phyloP scores from a whole-genome alignment of 1,284 basidiomycete species.

The Amylostereum areolatum region DNA sequence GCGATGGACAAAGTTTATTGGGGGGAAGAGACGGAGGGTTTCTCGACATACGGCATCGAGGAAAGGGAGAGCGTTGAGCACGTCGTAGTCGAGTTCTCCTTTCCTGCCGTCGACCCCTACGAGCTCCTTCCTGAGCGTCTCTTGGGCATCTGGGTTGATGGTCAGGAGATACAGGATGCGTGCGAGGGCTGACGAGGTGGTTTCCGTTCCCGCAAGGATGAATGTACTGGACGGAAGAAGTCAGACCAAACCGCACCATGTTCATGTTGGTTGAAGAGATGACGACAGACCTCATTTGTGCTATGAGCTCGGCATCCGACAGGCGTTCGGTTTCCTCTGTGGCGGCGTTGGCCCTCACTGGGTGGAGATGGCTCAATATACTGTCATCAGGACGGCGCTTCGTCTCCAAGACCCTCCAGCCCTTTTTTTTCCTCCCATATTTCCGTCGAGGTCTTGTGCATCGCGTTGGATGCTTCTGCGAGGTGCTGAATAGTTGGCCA shows the following conservation, averaged over 20 bases:
- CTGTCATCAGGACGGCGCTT: conserved; percentile 5
- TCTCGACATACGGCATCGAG: background rate
- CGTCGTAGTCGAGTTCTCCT: background rate
- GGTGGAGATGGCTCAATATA: background rate
- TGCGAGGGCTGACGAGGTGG: background rate
- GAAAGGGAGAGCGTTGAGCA: background rate
- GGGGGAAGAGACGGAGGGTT: background rate
- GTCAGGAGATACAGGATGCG: background rate
- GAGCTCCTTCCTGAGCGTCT: background rate
- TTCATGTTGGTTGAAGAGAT: background rate
- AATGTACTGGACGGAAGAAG: conserved; percentile 6
- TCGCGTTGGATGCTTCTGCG: background rate
- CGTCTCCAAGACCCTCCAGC: conserved; percentile 28
- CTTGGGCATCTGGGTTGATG: background rate
- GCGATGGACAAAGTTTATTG: conserved; percentile 34
- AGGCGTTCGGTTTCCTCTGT: conserved; percentile 10
- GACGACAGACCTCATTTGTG: conserved; percentile 10
- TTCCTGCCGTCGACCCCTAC: background rate
- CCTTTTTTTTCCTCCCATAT: conserved; percentile 33
- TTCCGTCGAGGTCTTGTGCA: background rate
- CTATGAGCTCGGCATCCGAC: conserved; percentile 6
- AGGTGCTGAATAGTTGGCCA: background rate
- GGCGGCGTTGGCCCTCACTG: conserved; percentile 11
- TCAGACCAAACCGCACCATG: no score
- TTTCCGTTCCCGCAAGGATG: conserved; percentile 3